phyloP scores from a whole-genome alignment of 2,329 filamentous ascomycete species.

The Drechslerella coelobrocha region DNA sequence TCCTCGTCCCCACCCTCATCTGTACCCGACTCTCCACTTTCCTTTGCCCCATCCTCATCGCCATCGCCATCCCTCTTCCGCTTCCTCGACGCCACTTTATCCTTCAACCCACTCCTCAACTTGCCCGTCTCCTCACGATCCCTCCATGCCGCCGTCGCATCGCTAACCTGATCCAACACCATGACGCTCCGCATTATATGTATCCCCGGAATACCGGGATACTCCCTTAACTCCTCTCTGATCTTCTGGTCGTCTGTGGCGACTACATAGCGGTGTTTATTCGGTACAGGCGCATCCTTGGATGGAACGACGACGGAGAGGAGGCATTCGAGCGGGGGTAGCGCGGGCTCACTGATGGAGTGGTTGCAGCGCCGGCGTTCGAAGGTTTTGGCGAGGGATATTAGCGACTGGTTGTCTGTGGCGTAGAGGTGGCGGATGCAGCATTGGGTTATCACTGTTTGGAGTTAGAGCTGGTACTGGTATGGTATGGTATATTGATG shows the following conservation, averaged over 20 bases:
- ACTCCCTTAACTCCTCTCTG: constrained; percentile 68
- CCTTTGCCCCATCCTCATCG: constrained; percentile 55
- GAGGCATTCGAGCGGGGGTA: constrained; percentile 74
- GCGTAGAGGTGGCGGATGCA: constrained; percentile 80
- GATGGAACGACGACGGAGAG: constrained; percentile 76
- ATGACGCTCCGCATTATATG: constrained; percentile 82
- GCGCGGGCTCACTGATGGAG: constrained; percentile 74
- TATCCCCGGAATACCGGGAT: constrained; percentile 76
- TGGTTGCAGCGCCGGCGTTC: constrained; percentile 81
- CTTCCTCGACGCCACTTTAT: constrained; percentile 54
- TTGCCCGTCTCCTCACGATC: constrained; percentile 75
- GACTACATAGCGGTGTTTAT: constrained; percentile 80
- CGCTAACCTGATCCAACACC: constrained; percentile 79
- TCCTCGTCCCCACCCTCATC: constrained; percentile 56
- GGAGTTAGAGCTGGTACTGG: constrained; percentile 31
- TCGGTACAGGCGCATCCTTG: constrained; percentile 62
- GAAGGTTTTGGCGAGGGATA: constrained; percentile 75
- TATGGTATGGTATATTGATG: not conserved
- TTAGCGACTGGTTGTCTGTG: constrained; percentile 65
- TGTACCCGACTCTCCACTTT: constrained; percentile 54
- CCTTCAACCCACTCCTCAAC: constrained; percentile 73
- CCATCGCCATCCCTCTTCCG: constrained; percentile 45
- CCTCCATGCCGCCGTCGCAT: constrained; percentile 68
- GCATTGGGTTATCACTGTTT: constrained; percentile 75
- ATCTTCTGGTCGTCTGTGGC: constrained; percentile 74